Percentiles rank a stretch among this genome's conserved stretches.
Conservation (phyloP, 495 filamentous ascomycete genomes). For the Cetradonia linearis region DNA sequence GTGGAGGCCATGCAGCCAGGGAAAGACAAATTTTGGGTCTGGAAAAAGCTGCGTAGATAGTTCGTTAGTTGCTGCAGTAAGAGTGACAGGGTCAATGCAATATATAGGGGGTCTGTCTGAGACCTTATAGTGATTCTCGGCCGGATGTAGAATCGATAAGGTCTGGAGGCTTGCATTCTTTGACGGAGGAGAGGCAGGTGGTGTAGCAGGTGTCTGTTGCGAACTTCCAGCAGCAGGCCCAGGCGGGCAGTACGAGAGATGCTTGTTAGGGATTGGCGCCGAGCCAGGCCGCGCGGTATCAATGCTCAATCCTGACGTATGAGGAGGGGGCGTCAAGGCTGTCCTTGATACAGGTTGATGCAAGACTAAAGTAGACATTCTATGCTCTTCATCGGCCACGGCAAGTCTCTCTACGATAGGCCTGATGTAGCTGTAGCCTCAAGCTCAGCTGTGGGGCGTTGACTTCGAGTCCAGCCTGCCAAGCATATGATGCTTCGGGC, state of each 20-base stretch:
- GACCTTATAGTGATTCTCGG: slow-evolving; percentile 50
- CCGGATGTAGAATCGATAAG: slow-evolving; percentile 64
- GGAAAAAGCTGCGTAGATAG: slow-evolving; percentile 68
- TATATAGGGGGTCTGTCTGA: slow-evolving; percentile 54
- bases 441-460: background rate
- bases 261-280: slow-evolving; percentile 79
- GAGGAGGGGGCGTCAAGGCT: slow-evolving; percentile 36
- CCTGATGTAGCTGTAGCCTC: background rate
- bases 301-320: slow-evolving; percentile 34
- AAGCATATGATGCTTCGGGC: slow-evolving; percentile 2
- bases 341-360: slow-evolving; percentile 40
- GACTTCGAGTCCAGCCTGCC: background rate
- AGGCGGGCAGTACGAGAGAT: slow-evolving; percentile 74
- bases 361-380: slow-evolving; percentile 44
- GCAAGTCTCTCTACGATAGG: background rate
- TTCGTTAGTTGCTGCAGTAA: slow-evolving; percentile 65
- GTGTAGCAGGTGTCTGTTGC: slow-evolving; percentile 44
- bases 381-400: slow-evolving; percentile 12
- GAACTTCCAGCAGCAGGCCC: slow-evolving; percentile 51
- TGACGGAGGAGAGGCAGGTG: slow-evolving; percentile 54
- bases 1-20: slow-evolving; percentile 97
- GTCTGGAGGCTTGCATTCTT: slow-evolving; percentile 42
- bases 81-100: slow-evolving; percentile 55
- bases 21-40: slow-evolving; percentile 74
- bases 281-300: slow-evolving; percentile 31